Conservation (phyloP, 768 basidiomycete species). For the Auricularia cornea region DNA sequence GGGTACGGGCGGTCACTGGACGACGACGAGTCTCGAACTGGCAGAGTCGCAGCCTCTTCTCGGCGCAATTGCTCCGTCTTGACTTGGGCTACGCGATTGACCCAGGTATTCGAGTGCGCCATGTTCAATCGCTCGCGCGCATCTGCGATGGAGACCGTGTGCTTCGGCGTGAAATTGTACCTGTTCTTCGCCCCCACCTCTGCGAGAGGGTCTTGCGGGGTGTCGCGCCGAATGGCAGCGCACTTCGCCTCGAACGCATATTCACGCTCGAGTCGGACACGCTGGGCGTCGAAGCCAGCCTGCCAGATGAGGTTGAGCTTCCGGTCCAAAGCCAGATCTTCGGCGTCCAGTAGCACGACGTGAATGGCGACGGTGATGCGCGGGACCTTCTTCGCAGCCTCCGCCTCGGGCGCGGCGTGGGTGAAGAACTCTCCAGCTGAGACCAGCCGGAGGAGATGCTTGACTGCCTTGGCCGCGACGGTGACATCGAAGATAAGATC, state of each 20-base stretch:
- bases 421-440: slow-evolving; percentile 41
- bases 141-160: slow-evolving; percentile 61
- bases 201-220: slow-evolving; percentile 13
- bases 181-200: slow-evolving; percentile 31
- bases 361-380: slow-evolving; percentile 48
- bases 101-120: slow-evolving; percentile 71
- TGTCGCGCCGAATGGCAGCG: slow-evolving; percentile 42
- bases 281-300: slow-evolving; percentile 63
- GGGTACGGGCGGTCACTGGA: neutral
- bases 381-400: slow-evolving; percentile 66
- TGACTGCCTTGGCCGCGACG: slow-evolving; percentile 62
- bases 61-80: slow-evolving; percentile 37
- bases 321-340: slow-evolving; percentile 79
- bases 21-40: slow-evolving; percentile 2
- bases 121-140: slow-evolving; percentile 61
- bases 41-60: slow-evolving; percentile 29
- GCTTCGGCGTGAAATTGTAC: slow-evolving; percentile 55
- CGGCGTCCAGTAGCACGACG: slow-evolving; percentile 64
- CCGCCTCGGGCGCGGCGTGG: slow-evolving; percentile 55
- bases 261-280: slow-evolving; percentile 62
- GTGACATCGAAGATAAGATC: slow-evolving; percentile 66
- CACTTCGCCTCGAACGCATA: slow-evolving; percentile 76
- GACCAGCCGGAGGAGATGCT: slow-evolving; percentile 57
- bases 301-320: slow-evolving; percentile 66
- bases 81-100: slow-evolving; percentile 41